Conservation (phyloP, 176 grass and related monocot species). For the Poa annua region DNA sequence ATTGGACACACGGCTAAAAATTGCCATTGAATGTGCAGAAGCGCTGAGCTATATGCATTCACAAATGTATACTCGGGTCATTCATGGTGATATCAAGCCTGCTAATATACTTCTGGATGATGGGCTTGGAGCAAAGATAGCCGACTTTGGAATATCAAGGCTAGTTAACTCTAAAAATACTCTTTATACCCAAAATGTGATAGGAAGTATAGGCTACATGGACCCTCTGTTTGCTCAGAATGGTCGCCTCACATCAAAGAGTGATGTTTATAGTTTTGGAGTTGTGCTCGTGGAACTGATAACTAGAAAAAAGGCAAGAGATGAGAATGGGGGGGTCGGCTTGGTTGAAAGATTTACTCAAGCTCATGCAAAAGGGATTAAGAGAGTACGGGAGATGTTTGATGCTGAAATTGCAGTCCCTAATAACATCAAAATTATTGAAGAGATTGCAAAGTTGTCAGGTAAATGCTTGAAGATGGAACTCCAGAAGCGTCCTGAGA, state of each 20-base stretch:
- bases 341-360: not conserved
- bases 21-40: constrained; percentile 27
- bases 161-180: constrained; percentile 5
- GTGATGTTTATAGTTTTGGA: constrained; percentile 27
- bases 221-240: not conserved
- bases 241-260: constrained; percentile 1
- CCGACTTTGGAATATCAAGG: constrained; percentile 43
- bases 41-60: constrained; percentile 38
- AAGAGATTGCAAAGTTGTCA: constrained; percentile 6
- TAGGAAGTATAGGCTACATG: constrained; percentile 22
- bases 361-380: not conserved
- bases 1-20: not conserved
- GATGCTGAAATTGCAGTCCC: not conserved
- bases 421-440: not conserved
- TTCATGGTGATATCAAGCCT: constrained; percentile 47
- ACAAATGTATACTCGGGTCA: constrained; percentile 37
- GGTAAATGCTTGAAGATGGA: constrained; percentile 12
- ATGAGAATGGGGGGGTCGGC: not conserved
- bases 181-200: not conserved
- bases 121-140: not conserved
- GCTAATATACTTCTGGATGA: constrained; percentile 36
- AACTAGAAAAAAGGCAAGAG: not conserved
- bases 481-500: not conserved
- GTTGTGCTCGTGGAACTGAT: not conserved
- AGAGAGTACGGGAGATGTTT: not conserved